phyloP scores from a whole-genome alignment of 1,284 basidiomycete species.

The Apiotrichum sp. region DNA sequence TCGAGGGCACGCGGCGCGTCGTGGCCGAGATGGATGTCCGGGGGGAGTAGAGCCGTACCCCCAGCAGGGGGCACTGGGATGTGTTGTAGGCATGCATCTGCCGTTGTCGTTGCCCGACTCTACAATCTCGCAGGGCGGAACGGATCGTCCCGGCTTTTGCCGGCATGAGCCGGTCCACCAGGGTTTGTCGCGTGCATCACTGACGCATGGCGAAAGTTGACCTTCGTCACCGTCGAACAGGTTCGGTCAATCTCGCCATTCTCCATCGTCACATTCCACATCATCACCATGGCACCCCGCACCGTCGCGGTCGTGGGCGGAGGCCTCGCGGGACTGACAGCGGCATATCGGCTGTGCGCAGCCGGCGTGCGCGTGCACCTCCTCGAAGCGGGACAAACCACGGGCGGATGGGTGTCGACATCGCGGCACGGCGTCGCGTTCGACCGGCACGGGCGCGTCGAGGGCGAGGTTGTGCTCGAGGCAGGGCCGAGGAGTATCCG shows the following conservation, averaged over 20 bases:
- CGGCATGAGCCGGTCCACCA: too few relatives aligned
- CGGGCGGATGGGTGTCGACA: constrained; percentile 78
- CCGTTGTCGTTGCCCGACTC: too few relatives aligned
- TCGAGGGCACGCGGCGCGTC: constrained; percentile 31
- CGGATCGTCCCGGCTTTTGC: too few relatives aligned
- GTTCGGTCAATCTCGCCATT: too few relatives aligned
- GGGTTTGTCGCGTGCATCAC: too few relatives aligned
- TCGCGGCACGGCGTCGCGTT: constrained; percentile 50
- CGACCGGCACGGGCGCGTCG: constrained; percentile 11
- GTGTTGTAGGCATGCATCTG: neutral
- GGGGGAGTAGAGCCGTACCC: constrained; percentile 5
- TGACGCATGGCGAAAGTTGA: too few relatives aligned
- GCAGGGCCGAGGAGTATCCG: constrained; percentile 75
- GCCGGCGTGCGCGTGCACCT: constrained; percentile 3
- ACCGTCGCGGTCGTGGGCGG: constrained; percentile 41
- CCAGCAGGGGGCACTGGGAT: neutral
- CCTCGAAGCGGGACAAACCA: constrained; percentile 3
- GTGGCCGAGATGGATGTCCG: constrained; percentile 18
- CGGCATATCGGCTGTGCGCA: constrained; percentile 37
- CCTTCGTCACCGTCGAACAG: too few relatives aligned
- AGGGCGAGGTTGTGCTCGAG: constrained; percentile 60
- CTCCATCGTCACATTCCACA: neutral
- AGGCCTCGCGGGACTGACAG: constrained; percentile 42
- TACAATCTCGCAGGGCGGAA: too few relatives aligned
- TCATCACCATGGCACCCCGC: constrained; percentile 12